Base-by-base conservation (phyloP, 345 rosid genomes). In the Syzygium grande region DNA sequence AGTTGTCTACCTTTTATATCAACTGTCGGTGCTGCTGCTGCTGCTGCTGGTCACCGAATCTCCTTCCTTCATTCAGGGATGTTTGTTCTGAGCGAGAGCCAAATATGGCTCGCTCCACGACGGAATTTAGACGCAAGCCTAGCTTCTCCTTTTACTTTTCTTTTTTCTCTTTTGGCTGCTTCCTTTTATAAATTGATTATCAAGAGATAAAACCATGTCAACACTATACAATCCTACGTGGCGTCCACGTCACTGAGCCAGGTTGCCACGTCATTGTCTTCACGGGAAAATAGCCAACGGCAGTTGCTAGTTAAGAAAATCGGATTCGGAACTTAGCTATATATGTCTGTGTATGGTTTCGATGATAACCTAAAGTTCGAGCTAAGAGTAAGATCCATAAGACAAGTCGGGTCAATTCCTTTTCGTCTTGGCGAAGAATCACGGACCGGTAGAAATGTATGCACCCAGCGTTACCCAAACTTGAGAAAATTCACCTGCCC, bases 401-500 rank as follows among this genome's bases (percentile, higher is more conserved):
- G 43, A 9, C 7, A 43, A 5, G 46, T 1, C 4, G 46, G 7
- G 46, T 51, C 13, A 51, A 51, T 51, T 51, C 52, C 12, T n/a
- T n/a, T 34, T 68, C 46, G 7, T 68, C 19, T 17, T 1, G 49
- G 49, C 13, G 11, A 73, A 34, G 11, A 73, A 19, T 34, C 80
- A 9, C 0, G 25, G 25, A 73, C 7, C 4, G 0, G 6, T 34
- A 9, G 0, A 9, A 9, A 19, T 34, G 1, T 10, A 19, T 16
- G 23, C 15, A 3, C 9, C 4, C 17, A 27, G 8, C 63, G n/a
- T 14, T 56, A 22, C 61, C 9, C 61, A 56, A 9, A 22, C 49
- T 1, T 4, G 25, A 73, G 49, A 73, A 11, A 73, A 30, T 29
- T 15, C 41, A 65, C 78, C 78, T 16, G 38, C 38, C 38, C 78